phyloP scores from a whole-genome alignment of 768 basidiomycete genomes.

The Lactarius trivialis region DNA sequence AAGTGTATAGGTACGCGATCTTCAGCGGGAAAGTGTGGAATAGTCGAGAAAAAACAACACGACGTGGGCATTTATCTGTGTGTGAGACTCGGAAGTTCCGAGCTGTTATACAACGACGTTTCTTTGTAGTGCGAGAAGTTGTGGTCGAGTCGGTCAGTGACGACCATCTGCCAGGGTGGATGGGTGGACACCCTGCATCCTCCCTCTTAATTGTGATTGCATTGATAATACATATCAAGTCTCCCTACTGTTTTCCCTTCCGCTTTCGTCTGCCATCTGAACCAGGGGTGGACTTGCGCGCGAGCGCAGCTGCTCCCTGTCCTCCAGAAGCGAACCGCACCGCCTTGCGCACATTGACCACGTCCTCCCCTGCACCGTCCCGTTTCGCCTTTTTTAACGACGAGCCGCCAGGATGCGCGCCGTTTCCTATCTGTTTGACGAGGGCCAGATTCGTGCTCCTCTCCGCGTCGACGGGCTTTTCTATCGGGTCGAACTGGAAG shows the following conservation, averaged over 20 bases:
- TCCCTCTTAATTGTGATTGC: neutral
- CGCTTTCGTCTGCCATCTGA: neutral
- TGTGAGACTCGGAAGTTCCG: no score
- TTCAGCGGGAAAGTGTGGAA: no score
- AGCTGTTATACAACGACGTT: no score
- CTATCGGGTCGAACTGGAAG: conserved; percentile 76
- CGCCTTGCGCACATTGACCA: conserved; percentile 24
- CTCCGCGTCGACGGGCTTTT: conserved; percentile 58
- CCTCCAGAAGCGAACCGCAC: conserved; percentile 23
- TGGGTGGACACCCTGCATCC: no score
- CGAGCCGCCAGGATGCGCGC: neutral
- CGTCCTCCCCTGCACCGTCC: conserved; percentile 8
- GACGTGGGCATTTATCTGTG: no score
- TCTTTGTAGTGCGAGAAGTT: no score
- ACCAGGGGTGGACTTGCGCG: conserved; percentile 7
- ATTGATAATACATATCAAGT: neutral
- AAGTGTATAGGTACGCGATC: no score
- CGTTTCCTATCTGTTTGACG: conserved; percentile 56
- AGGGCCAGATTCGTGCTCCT: conserved; percentile 67
- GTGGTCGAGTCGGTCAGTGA: no score
- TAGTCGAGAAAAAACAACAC: no score
- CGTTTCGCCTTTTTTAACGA: conserved; percentile 10
- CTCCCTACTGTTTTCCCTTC: neutral
- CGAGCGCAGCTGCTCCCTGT: conserved; percentile 17
- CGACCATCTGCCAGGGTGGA: no score